Percentiles rank a stretch among this genome's conserved stretches.
phyloP scores from a whole-genome alignment of 768 basidiomycete genomes.

The Tricholomella constricta region DNA sequence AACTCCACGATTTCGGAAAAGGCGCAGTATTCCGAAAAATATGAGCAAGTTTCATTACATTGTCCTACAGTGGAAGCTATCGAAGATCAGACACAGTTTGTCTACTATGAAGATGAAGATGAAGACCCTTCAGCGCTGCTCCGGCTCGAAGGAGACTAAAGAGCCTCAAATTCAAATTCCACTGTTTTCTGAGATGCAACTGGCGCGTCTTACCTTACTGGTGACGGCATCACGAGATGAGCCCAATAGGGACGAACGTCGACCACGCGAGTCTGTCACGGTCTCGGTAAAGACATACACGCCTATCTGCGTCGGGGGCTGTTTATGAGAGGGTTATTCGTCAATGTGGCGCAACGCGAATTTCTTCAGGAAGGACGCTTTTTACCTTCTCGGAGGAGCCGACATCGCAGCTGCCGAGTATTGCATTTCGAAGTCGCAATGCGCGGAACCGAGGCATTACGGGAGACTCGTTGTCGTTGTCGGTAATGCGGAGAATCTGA shows the following conservation, averaged over 20 bases:
- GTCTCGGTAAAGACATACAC: slow-evolving; percentile 34
- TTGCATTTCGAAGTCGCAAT: slow-evolving; percentile 4
- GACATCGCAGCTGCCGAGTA: slow-evolving; percentile 5
- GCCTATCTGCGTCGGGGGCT: slow-evolving; percentile 28
- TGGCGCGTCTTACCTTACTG: neutral
- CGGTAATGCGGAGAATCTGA: slow-evolving; percentile 25
- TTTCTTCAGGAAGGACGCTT: neutral
- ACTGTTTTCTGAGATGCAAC: neutral
- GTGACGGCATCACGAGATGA: neutral
- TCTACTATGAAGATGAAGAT: neutral
- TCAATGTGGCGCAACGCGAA: neutral
- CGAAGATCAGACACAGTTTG: no score
- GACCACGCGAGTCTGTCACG: slow-evolving; percentile 19
- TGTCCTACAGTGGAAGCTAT: no score
- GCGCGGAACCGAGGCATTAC: slow-evolving; percentile 15
- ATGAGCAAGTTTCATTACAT: no score
- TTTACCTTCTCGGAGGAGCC: slow-evolving; percentile 3
- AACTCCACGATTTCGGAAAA: no score
- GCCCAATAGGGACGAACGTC: neutral
- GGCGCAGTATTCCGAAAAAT: no score
- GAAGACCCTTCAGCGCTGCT: no score
- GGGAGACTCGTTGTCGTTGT: slow-evolving; percentile 16
- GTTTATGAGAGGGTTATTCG: no score
- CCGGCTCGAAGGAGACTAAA: no score
- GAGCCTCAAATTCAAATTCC: neutral